Conservation (phyloP, 2,329 filamentous ascomycete genomes). For the Cladophialophora carrionii region DNA sequence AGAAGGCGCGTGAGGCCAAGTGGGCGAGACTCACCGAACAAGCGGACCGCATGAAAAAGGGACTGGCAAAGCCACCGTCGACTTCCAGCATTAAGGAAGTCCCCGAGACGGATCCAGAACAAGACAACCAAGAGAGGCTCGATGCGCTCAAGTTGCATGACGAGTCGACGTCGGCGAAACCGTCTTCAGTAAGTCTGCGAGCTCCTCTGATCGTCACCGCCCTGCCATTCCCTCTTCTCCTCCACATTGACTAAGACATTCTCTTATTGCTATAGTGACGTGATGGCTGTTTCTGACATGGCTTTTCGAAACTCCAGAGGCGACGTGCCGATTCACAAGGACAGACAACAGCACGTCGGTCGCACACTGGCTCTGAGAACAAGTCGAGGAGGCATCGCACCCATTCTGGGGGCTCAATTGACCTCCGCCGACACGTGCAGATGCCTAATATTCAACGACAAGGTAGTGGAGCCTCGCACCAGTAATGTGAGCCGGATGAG, state of each 20-base stretch:
- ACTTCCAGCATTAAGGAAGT: constrained; percentile 45
- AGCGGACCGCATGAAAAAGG: constrained; percentile 69
- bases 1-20: constrained; percentile 78
- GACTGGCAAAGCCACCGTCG: constrained; percentile 43
- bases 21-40: constrained; percentile 86
- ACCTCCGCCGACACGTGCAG: constrained; percentile 26
- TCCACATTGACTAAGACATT: constrained; percentile 49
- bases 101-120: constrained; percentile 76
- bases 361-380: constrained; percentile 28
- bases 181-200: constrained; percentile 50
- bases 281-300: constrained; percentile 51
- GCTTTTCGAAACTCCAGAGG: constrained; percentile 51
- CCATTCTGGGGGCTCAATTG: constrained; percentile 31
- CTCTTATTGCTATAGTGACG: constrained; percentile 45
- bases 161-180: constrained; percentile 60
- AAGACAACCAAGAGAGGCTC: constrained; percentile 83
- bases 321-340: constrained; percentile 48
- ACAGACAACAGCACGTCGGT: constrained; percentile 35
- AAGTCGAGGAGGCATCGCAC: constrained; percentile 29
- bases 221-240: constrained; percentile 25
- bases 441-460: constrained; percentile 28
- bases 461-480: constrained; percentile 21
- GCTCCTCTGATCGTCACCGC: neutral
- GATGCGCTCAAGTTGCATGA: constrained; percentile 91
- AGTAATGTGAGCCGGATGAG: constrained; percentile 6